These are phyloP conservation scores for Sphaceloma murrayae DNA, from an alignment of 2,329 filamentous ascomycete genomes.

Conservation along the genomic window DNA sequence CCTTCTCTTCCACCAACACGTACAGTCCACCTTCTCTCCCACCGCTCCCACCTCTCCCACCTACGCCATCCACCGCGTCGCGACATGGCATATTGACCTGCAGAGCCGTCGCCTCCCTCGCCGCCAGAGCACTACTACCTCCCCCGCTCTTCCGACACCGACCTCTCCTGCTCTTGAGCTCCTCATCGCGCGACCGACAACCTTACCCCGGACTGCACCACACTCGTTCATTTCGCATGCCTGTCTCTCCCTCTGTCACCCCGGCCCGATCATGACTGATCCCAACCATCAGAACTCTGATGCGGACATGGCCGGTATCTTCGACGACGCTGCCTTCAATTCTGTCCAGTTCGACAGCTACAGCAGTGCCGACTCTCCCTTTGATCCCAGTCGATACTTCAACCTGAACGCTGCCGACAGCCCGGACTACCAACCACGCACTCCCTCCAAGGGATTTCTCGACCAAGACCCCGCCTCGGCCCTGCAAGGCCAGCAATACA, in stretches of 20 bases:
- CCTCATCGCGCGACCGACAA: slow-evolving; percentile 9
- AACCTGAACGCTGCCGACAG: slow-evolving; percentile 25
- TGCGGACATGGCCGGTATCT: slow-evolving; percentile 23
- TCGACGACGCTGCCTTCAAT: slow-evolving; percentile 25
- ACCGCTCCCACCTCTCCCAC: slow-evolving; percentile 2
- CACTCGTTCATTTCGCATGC: slow-evolving; percentile 16
- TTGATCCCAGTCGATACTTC: slow-evolving; percentile 24
- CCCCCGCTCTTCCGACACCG: no score
- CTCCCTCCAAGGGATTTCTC: slow-evolving; percentile 25
- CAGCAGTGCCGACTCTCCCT: slow-evolving; percentile 23
- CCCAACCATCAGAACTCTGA: slow-evolving; percentile 14
- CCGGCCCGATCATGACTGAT: slow-evolving; percentile 14
- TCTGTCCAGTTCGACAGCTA: slow-evolving; percentile 22
- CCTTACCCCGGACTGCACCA: slow-evolving; percentile 2
- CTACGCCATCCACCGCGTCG: no score
- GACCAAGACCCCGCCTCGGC: slow-evolving; percentile 19
- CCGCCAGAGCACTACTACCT: no score
- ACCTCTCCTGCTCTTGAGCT: not conserved
- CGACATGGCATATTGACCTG: slow-evolving; percentile 1
- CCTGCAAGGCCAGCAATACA: slow-evolving; percentile 19
- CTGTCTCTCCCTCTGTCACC: not conserved
- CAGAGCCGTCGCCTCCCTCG: slow-evolving; percentile 1
- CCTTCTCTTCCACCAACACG: slow-evolving; percentile 3
- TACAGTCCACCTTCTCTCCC: not conserved
- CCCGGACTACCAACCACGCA: slow-evolving; percentile 24